phyloP scores from a whole-genome alignment of 169 alveolate species.

The Cryptosporidium ryanae region DNA sequence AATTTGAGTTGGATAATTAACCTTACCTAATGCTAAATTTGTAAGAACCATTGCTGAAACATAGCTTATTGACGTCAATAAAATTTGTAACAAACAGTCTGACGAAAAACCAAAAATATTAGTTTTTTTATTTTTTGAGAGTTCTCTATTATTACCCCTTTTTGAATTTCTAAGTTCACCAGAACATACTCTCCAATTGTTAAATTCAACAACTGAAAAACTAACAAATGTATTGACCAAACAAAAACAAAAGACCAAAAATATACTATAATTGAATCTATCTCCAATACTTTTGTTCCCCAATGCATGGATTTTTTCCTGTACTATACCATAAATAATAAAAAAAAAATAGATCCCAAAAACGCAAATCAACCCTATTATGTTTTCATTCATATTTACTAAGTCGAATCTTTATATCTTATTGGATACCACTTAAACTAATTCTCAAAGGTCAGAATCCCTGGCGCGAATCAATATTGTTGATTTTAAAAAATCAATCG shows the following conservation, averaged over 20 bases:
- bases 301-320: slow-evolving; percentile 44
- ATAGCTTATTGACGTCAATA: slow-evolving; percentile 83
- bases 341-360: slow-evolving; percentile 57
- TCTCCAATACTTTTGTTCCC: slow-evolving; percentile 45
- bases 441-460: too few species aligned
- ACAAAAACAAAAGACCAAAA: slow-evolving; percentile 67
- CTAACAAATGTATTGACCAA: slow-evolving; percentile 68
- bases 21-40: slow-evolving; percentile 85
- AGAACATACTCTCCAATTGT: not conserved
- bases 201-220: slow-evolving; percentile 16
- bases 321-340: slow-evolving; percentile 58
- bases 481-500: not conserved
- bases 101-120: not conserved
- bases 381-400: slow-evolving; percentile 24
- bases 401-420: not conserved
- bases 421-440: too few species aligned
- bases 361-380: slow-evolving; percentile 35
- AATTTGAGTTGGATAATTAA: slow-evolving; percentile 91
- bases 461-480: too few species aligned
- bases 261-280: slow-evolving; percentile 35
- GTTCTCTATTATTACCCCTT: not conserved
- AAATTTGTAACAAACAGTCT: slow-evolving; percentile 72
- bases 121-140: not conserved
- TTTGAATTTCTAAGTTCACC: not conserved
- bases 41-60: slow-evolving; percentile 86